Evolutionary conservation across 768 basidiomycete species (phyloP), one percentile per base, ranked within the genome.

Genomic region (Phylloporus scabripes): DNA sequence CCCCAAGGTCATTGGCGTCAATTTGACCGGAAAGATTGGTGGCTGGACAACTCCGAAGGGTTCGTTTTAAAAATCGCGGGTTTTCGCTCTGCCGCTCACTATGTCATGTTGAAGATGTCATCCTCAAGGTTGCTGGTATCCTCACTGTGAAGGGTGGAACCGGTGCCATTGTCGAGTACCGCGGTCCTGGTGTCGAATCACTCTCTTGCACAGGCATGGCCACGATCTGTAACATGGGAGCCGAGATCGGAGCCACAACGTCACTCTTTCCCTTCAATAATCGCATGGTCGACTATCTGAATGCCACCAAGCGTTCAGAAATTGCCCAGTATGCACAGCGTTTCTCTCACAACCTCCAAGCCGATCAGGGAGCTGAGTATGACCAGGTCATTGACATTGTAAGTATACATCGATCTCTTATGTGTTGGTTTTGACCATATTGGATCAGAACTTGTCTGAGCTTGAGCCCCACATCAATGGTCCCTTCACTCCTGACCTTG

Each of bases 161-260:
- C 60, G 95, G 95, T 58, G 93, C 95, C 48, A 97, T 99, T 61
- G 92, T 99, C 58, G 95, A 99, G 68, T 99, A 99, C 76, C 84
- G 76, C 59, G 95, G 95, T 56, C 71, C 92, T 63, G 95, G 95
- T 78, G 87, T 98, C 54, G 87, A 95, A 65, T 92, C 92, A 29
- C 81, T 99, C 52, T 96, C 93, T 42, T 92, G 88, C 80, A 99
- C 95, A 42, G 95, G 95, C 71, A 96, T 98, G 94, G 95, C 92
- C 45, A 98, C 95, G 18, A 95, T 99, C 63, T 97, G 95, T 72
- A 99, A 97, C 82, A 99, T 98, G 95, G 95, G 95, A 78, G 95
- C 95, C 59, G 95, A 99, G 72, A 97, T 98, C 62, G 95, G 95
- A 67, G 96, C 96, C 32, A 99, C 96, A 9, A 98, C 96, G 18